Evolutionary conservation across 2,329 filamentous ascomycete genomes (phyloP).

Genomic region (Pseudocercospora ulei): DNA sequence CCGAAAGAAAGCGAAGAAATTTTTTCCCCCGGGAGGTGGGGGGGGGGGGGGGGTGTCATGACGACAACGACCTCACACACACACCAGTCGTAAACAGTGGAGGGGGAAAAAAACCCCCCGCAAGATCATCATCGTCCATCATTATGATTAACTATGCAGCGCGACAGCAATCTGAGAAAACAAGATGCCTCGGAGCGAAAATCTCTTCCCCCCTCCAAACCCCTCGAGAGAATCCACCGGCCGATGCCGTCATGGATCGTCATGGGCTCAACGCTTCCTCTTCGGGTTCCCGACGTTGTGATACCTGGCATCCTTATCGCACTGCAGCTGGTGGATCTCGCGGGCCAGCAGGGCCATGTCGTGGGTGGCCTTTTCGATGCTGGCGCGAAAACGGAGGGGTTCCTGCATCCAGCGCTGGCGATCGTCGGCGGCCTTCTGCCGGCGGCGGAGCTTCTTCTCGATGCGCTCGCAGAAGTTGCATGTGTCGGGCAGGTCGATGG

Average conservation of each 20-base stretch:
- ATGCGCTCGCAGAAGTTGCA: constrained; percentile 87
- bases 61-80: too few relatives aligned
- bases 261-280: constrained; percentile 14
- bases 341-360: constrained; percentile 61
- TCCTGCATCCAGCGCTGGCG: constrained; percentile 68
- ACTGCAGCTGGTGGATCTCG: constrained; percentile 56
- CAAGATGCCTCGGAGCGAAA: too few relatives aligned
- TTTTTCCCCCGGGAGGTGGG: too few relatives aligned
- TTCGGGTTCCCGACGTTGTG: constrained; percentile 24
- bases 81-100: too few relatives aligned
- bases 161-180: too few relatives aligned
- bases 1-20: neutral
- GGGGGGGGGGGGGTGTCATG: too few relatives aligned
- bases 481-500: constrained; percentile 51
- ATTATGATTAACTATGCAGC: too few relatives aligned
- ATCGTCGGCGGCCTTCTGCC: constrained; percentile 63
- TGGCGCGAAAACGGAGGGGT: constrained; percentile 50
- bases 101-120: too few relatives aligned
- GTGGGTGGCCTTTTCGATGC: constrained; percentile 57
- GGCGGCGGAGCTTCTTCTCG: constrained; percentile 69
- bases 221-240: too few relatives aligned
- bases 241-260: neutral
- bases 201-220: too few relatives aligned
- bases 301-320: constrained; percentile 27
- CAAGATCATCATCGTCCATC: too few relatives aligned